Evolutionary conservation across 2,329 filamentous ascomycete genomes (phyloP).

Genomic region (Colletotrichum tropicicola): DNA sequence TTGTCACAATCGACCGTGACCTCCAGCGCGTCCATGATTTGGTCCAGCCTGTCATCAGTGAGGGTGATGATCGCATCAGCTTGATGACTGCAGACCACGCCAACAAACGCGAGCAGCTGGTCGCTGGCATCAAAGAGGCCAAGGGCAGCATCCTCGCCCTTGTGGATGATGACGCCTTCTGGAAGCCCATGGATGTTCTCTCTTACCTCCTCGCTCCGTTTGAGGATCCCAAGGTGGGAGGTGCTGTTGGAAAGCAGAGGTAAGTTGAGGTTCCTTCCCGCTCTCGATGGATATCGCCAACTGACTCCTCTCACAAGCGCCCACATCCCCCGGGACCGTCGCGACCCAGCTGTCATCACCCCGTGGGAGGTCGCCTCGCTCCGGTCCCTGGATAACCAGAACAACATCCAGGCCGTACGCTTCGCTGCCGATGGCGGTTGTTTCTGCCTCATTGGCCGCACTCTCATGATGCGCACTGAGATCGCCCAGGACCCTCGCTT

Average conservation of each 20-base stretch:
- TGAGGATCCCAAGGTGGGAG: constrained; percentile 34
- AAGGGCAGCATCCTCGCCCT: constrained; percentile 35
- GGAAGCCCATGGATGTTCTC: constrained; percentile 26
- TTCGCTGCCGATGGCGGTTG: constrained; percentile 35
- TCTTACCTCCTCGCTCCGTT: constrained; percentile 37
- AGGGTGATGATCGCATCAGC: constrained; percentile 18
- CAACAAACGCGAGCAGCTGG: constrained; percentile 39
- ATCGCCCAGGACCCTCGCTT: constrained; percentile 35
- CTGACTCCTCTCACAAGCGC: constrained; percentile 28
- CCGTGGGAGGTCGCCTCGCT: constrained; percentile 39
- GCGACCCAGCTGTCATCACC: constrained; percentile 33
- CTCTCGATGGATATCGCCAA: neutral
- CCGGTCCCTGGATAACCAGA: constrained; percentile 33
- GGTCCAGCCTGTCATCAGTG: neutral
- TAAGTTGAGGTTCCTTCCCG: neutral
- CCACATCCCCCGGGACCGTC: constrained; percentile 31
- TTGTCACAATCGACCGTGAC: constrained; percentile 34
- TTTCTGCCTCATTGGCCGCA: constrained; percentile 39
- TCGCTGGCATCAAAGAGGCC: constrained; percentile 32
- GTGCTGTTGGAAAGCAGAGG: constrained; percentile 35
- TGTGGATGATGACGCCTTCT: constrained; percentile 40
- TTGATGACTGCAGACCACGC: constrained; percentile 29
- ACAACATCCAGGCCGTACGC: constrained; percentile 31
- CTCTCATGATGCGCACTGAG: constrained; percentile 36
- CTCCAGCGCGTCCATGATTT: constrained; percentile 17